Conservation (phyloP, 2,329 filamentous ascomycete species). For the Talaromyces sp. region DNA sequence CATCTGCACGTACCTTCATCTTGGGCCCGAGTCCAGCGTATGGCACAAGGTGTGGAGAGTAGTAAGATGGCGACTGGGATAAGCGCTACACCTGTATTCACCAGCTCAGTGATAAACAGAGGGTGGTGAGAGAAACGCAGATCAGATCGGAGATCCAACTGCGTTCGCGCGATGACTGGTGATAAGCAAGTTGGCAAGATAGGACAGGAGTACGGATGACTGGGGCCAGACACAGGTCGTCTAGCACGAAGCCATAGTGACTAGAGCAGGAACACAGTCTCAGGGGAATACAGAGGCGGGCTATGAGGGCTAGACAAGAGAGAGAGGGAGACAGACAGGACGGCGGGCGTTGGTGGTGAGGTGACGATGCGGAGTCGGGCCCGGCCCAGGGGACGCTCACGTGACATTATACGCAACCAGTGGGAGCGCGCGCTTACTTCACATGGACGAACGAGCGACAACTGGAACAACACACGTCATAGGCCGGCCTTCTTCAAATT, state of each 20-base stretch:
- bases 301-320: slow-evolving; percentile 11
- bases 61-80: not conserved
- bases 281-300: not conserved
- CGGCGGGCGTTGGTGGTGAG: slow-evolving; percentile 10
- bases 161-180: slow-evolving; percentile 35
- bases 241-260: slow-evolving; percentile 34
- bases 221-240: slow-evolving; percentile 39
- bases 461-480: slow-evolving; percentile 13
- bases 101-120: not conserved
- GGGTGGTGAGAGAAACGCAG: not conserved
- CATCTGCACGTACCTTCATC: slow-evolving; percentile 8
- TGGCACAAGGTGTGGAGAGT: not conserved
- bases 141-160: not conserved
- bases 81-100: not conserved
- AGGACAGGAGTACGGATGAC: slow-evolving; percentile 35
- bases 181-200: slow-evolving; percentile 40
- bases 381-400: slow-evolving; percentile 28
- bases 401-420: slow-evolving; percentile 32
- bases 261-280: slow-evolving; percentile 14
- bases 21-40: not conserved
- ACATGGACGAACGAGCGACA: slow-evolving; percentile 21
- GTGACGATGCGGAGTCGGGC: slow-evolving; percentile 17
- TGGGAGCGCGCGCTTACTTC: slow-evolving; percentile 36
- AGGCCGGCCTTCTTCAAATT: slow-evolving; percentile 24
- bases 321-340: slow-evolving; percentile 12